These are phyloP conservation scores for Fusarium austroafricanum DNA, from an alignment of 2,329 filamentous ascomycete species.

Conservation along the genomic window DNA sequence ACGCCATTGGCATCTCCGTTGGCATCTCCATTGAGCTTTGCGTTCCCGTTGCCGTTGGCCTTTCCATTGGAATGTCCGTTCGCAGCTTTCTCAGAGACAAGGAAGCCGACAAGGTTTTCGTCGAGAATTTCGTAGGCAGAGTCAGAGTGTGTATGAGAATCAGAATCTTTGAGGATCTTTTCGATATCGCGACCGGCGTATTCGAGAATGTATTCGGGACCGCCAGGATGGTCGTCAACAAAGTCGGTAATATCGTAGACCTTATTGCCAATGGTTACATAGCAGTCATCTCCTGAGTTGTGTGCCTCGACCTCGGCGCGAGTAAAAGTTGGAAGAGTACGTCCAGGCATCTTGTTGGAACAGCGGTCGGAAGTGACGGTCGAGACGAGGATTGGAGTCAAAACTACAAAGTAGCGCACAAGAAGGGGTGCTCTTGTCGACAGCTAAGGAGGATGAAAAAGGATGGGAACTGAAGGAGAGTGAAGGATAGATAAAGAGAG, in stretches of 20 bases:
- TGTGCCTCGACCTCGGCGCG: constrained; percentile 83
- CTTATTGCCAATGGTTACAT: constrained; percentile 88
- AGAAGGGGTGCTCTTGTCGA: constrained; percentile 17
- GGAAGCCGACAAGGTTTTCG: constrained; percentile 85
- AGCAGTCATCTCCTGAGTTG: constrained; percentile 85
- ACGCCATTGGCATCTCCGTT: constrained; percentile 47
- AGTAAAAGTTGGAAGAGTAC: constrained; percentile 85
- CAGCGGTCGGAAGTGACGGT: constrained; percentile 26
- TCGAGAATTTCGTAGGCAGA: constrained; percentile 96
- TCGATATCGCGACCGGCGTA: constrained; percentile 90
- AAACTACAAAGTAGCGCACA: constrained; percentile 18
- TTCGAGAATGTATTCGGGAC: constrained; percentile 86
- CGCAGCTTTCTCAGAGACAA: constrained; percentile 69
- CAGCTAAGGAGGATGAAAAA: constrained; percentile 2
- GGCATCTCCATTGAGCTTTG: constrained; percentile 47
- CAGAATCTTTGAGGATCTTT: constrained; percentile 82
- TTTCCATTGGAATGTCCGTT: constrained; percentile 49
- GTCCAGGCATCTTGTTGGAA: constrained; percentile 73
- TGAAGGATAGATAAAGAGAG: constrained; percentile 4
- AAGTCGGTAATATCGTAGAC: constrained; percentile 97
- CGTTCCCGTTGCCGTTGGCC: constrained; percentile 41
- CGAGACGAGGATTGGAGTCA: constrained; percentile 12
- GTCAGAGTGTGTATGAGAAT: constrained; percentile 88
- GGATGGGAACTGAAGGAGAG: constrained; percentile 11
- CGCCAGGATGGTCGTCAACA: constrained; percentile 89